Evolutionary conservation across 139 green algal genomes (phyloP), one percentile per base, ranked within the genome.

Genomic region (Astrephomene gubernaculifera): DNA sequence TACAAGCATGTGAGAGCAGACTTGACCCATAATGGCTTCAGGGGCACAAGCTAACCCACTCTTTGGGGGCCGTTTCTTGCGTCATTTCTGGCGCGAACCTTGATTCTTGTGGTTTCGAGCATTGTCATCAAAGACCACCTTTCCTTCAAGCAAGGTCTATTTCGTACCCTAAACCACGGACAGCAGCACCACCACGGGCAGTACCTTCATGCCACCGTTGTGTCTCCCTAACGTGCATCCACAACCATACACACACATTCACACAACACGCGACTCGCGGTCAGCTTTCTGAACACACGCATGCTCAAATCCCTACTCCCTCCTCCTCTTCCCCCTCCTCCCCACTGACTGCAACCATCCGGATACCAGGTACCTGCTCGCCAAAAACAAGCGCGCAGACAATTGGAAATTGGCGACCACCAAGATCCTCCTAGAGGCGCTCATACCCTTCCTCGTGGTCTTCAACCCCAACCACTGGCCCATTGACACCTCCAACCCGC

Each of bases 391-490:
- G n/a, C 22, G 9, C 63, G 29, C 63, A 8, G 63, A 71, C 31
- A 44, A 8, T 8, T 71, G 63, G 63, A 10, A 7, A 12, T 43
- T 17, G 63, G 63, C 63, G 9, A 21, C 31, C 63, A 41, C 43
- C 7, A 41, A 43, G 31, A 41, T 71, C 7, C 6, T 12, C n/a
- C 31, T 71, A 31, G 63, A 71, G 63, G 63, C n/a, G 31, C 63
- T 71, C 12, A 24, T 43, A 8, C 31, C 63, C n/a, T 71, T 71
- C 63, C 63, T 71, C 12, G 31, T 71, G 63, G 63, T 71, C 9
- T 71, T 71, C 63, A 71, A 71, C 21, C 63, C 63, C 7, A 71
- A 21, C n/a, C 69, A 76, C 22, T 76, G 69, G 69, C 41, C 39
- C 39, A 57, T 76, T 8, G 41, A 60, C 39, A 76, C 25, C 29